Evolutionary conservation across 192 early-diverging fungal genomes (phyloP), one percentile per base, ranked within the genome.

Genomic region (Mortierella alpina): DNA sequence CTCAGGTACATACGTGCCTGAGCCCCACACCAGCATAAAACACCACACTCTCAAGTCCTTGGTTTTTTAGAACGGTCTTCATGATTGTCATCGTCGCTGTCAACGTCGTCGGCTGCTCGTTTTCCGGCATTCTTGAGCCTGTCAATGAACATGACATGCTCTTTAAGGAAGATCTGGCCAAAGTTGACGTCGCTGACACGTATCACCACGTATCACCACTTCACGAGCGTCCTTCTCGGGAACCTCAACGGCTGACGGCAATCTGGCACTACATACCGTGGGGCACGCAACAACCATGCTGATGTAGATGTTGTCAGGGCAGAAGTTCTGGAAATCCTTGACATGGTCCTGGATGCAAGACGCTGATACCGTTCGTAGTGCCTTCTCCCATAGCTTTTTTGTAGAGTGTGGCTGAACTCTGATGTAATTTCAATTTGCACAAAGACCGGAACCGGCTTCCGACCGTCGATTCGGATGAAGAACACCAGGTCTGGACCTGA

Each of bases 401-500:
- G 31, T 31, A 31, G 31, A 31, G 31, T 31, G 31, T 1, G 31
- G 1, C 31, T 31, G 31, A 31, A 31, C 31, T 31, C 31, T 31
- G 31, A 31, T 31, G 31, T 31, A 31, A 3, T 31, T 31, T 31
- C n/a, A n/a, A n/a, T n/a, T n/a, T 70, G 68, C 0, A 66, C 63
- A 20, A 73, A 73, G 8, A 65, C 48, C 41, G 63, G 71, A n/a
- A 73, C 41, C 39, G 66, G 6, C 42, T 20, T 12, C 12, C 14
- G 46, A n/a, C 48, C 56, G 7, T 73, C 31, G 62, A 61, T 61
- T 10, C 61, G 59, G 39, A 72, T 72, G 45, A 63, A 58, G 59
- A 72, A 72, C 17, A 57, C 42, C 51, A 72, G 31, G 46, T 72
- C 70, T 12, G 70, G 61, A 48, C 70, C 70, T 10, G 70, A 72